These are phyloP conservation scores for Aspergillus oerlinghausenensis DNA, from an alignment of 2,329 filamentous ascomycete species.

Conservation along the genomic window DNA sequence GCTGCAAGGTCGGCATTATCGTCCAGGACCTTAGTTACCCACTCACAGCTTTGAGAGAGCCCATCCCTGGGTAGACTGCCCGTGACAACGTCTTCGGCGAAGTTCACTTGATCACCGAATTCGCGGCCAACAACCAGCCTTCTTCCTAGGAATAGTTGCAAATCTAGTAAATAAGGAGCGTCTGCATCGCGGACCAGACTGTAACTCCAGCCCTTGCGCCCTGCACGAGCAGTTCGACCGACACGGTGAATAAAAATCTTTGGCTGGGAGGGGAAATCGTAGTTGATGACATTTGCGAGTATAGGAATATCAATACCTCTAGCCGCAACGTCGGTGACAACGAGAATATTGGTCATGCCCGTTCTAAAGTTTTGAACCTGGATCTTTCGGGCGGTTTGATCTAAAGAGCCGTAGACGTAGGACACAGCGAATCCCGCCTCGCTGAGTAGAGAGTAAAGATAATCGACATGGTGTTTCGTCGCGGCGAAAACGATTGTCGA, in stretches of 20 bases:
- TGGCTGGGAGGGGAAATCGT: constrained; percentile 93
- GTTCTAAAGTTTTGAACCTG: constrained; percentile 86
- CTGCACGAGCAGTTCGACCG: constrained; percentile 90
- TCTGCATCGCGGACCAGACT: constrained; percentile 85
- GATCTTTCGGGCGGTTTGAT: constrained; percentile 86
- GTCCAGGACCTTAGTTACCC: constrained; percentile 71
- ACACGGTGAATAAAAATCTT: constrained; percentile 97
- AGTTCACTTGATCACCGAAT: constrained; percentile 58
- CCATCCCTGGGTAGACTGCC: constrained; percentile 69
- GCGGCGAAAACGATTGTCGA: constrained; percentile 94
- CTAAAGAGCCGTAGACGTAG: constrained; percentile 89
- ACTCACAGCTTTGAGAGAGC: constrained; percentile 73
- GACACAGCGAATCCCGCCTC: constrained; percentile 83
- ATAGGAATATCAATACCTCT: constrained; percentile 97
- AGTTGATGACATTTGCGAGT: constrained; percentile 96
- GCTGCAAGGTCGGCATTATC: constrained; percentile 69
- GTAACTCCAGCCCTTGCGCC: constrained; percentile 89
- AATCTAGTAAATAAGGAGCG: constrained; percentile 83
- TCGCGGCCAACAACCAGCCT: constrained; percentile 72
- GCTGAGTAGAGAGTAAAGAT: constrained; percentile 74
- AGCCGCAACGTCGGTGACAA: constrained; percentile 94
- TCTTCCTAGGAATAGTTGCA: constrained; percentile 91
- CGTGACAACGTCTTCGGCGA: constrained; percentile 76
- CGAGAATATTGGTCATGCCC: constrained; percentile 81
- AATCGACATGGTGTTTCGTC: constrained; percentile 97